A percentile compares a stretch with the other conserved stretches of the same genome.
Conservation (phyloP, 2,329 filamentous ascomycete genomes). For the Fragosphaeria purpurea region DNA sequence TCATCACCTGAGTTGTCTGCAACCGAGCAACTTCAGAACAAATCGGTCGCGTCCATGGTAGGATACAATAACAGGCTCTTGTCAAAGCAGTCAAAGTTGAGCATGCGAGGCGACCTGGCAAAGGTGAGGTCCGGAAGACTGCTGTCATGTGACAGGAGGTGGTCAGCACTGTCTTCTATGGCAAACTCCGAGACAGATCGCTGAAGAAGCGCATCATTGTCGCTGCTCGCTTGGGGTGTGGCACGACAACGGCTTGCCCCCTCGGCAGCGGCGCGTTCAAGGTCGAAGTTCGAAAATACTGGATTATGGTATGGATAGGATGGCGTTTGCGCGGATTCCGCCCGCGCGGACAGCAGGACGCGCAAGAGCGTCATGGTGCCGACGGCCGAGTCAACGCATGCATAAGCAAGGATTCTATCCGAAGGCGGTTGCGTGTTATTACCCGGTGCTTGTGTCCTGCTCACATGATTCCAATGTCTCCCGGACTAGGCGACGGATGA, state of each 20-base stretch:
- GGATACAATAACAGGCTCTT: conserved; percentile 15
- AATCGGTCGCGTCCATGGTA: conserved; percentile 12
- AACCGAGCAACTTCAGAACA: background rate
- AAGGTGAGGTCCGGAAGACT: conserved; percentile 12
- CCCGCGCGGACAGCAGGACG: conserved; percentile 21
- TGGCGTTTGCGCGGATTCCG: conserved; percentile 31
- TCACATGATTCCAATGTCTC: conserved; percentile 21
- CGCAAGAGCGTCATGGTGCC: conserved; percentile 28
- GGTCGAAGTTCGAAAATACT: conserved; percentile 25
- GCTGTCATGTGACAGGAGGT: conserved; percentile 8
- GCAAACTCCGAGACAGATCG: background rate
- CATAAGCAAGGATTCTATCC: conserved; percentile 20
- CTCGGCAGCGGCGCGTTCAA: background rate
- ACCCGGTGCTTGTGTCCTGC: background rate
- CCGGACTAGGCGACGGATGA: conserved; percentile 23
- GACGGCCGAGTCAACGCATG: conserved; percentile 26
- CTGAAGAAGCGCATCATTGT: background rate
- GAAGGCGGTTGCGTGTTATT: conserved; percentile 5
- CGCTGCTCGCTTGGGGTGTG: background rate
- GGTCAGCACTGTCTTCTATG: conserved; percentile 2
- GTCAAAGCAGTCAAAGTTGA: conserved; percentile 15
- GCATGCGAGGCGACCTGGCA: conserved; percentile 14
- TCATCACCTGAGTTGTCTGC: too few relatives aligned
- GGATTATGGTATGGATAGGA: conserved; percentile 35
- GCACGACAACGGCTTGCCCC: background rate